A percentile compares a stretch with the other conserved stretches of the same genome.
These are phyloP conservation scores for Halteria grandinella DNA, from an alignment of 73 alveolate species.

Conservation along the genomic window DNA sequence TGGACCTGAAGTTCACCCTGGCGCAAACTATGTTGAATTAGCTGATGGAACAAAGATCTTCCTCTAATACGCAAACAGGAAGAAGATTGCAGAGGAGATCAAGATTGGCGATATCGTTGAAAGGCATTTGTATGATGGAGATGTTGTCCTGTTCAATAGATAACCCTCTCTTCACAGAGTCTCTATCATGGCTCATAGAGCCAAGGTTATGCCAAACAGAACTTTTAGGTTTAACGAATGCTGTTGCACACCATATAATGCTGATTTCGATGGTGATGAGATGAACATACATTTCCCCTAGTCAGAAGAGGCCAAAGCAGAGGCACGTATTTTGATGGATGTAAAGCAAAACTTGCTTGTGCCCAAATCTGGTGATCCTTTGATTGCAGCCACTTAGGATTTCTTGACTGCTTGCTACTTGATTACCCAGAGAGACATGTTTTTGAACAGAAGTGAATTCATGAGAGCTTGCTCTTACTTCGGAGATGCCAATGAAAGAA, in stretches of 20 bases:
- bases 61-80: conserved; percentile 76
- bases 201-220: conserved; percentile 97
- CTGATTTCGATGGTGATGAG: conserved; percentile 99
- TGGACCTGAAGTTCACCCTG: conserved; percentile 98
- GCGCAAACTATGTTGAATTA: conserved; percentile 86
- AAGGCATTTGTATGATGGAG: conserved; percentile 97
- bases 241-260: conserved; percentile 99
- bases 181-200: conserved; percentile 98
- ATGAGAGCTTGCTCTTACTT: conserved; percentile 80
- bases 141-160: conserved; percentile 97
- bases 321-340: conserved; percentile 92
- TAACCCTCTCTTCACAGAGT: conserved; percentile 99
- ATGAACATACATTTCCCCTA: conserved; percentile 99
- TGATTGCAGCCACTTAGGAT: conserved; percentile 94
- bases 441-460: conserved; percentile 93
- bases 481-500: conserved; percentile 83
- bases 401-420: conserved; percentile 94
- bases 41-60: conserved; percentile 73
- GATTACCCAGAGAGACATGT: conserved; percentile 96
- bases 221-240: conserved; percentile 99
- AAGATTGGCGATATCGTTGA: conserved; percentile 97
- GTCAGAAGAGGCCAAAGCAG: conserved; percentile 98
- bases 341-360: conserved; percentile 89
- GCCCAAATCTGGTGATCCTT: conserved; percentile 97
- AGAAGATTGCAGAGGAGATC: conserved; percentile 83